Conservation (phyloP, 1,139 yeast genomes). For the Kluyveromyces sp. region DNA sequence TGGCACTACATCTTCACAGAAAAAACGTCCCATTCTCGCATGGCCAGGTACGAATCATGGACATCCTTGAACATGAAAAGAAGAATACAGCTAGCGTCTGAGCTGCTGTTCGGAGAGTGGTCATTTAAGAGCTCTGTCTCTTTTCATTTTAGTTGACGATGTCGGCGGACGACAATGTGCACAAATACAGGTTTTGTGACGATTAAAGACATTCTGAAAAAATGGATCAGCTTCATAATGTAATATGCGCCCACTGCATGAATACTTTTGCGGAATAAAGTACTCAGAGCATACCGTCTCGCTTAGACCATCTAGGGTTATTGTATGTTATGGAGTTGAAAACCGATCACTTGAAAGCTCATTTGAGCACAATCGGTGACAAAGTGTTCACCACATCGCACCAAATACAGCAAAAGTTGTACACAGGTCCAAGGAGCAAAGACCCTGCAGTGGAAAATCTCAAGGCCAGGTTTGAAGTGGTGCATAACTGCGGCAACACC, state of each 20-base stretch:
- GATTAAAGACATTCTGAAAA: not conserved
- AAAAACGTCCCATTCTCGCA: conserved; percentile 37
- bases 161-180: conserved; percentile 7
- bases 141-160: too few relatives aligned
- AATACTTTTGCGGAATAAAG: too few relatives aligned
- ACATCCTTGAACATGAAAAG: conserved; percentile 38
- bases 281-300: too few relatives aligned
- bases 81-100: not conserved
- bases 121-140: too few relatives aligned
- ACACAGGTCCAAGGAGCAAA: conserved; percentile 12
- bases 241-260: too few relatives aligned
- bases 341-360: conserved; percentile 1
- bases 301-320: too few relatives aligned
- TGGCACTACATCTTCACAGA: conserved; percentile 7
- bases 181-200: conserved; percentile 1
- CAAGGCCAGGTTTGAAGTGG: conserved; percentile 12
- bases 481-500: conserved; percentile 10
- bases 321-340: conserved; percentile 1
- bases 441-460: conserved; percentile 17
- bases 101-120: too few relatives aligned
- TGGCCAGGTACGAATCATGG: conserved; percentile 69
- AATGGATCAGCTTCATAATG: not conserved
- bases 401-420: conserved; percentile 7
- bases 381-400: conserved; percentile 10
- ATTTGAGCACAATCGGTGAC: conserved; percentile 5